Conservation (phyloP, 257 asterid species). For the Apocynum venetum region DNA sequence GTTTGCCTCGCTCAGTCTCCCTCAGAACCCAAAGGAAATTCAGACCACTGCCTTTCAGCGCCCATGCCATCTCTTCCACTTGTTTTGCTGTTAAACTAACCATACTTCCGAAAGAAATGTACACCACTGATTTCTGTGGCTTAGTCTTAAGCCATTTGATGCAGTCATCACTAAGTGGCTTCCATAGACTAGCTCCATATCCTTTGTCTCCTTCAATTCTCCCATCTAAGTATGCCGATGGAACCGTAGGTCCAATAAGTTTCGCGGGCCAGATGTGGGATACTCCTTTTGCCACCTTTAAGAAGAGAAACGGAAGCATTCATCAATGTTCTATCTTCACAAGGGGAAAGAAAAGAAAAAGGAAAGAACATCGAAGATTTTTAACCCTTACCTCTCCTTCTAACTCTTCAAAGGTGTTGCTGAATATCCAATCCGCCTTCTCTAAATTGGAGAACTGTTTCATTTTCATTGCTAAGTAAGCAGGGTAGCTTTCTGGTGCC, state of each 20-base stretch:
- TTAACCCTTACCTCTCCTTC: slow-evolving; percentile 41
- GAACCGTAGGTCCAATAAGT: slow-evolving; percentile 61
- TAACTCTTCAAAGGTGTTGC: slow-evolving; percentile 41
- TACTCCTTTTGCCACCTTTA: slow-evolving; percentile 40
- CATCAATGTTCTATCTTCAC: slow-evolving; percentile 38
- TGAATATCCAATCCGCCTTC: slow-evolving; percentile 51
- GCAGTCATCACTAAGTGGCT: slow-evolving; percentile 53
- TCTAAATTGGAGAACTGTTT: slow-evolving; percentile 54
- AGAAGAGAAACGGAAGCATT: background rate
- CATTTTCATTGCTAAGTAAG: slow-evolving; percentile 58
- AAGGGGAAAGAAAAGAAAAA: background rate
- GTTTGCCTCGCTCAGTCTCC: slow-evolving; percentile 43
- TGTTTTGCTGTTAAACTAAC: slow-evolving; percentile 47
- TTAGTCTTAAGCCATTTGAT: slow-evolving; percentile 49
- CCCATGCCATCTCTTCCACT: slow-evolving; percentile 49
- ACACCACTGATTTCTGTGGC: slow-evolving; percentile 45
- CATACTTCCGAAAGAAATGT: slow-evolving; percentile 74
- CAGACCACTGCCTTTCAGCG: slow-evolving; percentile 24
- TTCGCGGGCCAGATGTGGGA: slow-evolving; percentile 53
- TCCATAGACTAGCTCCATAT: slow-evolving; percentile 76
- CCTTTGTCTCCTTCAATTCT: slow-evolving; percentile 57
- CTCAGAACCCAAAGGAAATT: slow-evolving; percentile 62
- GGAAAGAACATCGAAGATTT: too few species aligned
- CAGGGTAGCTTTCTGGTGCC: slow-evolving; percentile 62
- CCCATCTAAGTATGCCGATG: slow-evolving; percentile 57